Percentiles rank a stretch among this genome's conserved stretches.
Evolutionary conservation across 2,329 filamentous ascomycete species (phyloP).

Genomic region (Pyrenochaeta sp.): DNA sequence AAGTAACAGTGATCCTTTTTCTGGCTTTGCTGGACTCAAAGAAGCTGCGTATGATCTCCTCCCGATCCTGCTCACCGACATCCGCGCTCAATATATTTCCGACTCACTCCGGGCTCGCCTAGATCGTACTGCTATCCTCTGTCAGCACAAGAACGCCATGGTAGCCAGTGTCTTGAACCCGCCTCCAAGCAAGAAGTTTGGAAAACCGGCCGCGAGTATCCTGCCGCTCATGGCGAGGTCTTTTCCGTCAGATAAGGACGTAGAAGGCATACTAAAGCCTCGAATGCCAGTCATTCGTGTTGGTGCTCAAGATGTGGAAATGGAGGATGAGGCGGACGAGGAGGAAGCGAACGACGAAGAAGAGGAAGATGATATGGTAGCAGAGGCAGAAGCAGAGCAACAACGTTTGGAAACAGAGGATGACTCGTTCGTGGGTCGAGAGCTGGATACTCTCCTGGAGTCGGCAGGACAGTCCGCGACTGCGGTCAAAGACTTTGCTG

Average conservation of each 20-base stretch:
- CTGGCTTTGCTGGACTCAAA: slow-evolving; percentile 58
- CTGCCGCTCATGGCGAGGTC: slow-evolving; percentile 78
- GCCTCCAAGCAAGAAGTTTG: slow-evolving; percentile 68
- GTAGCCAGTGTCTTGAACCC: slow-evolving; percentile 84
- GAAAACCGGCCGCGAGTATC: slow-evolving; percentile 72
- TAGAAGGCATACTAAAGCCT: slow-evolving; percentile 74
- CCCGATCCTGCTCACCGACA: slow-evolving; percentile 65
- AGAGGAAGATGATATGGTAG: slow-evolving; percentile 54
- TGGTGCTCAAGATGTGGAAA: slow-evolving; percentile 27
- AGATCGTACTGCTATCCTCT: slow-evolving; percentile 82
- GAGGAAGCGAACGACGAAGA: slow-evolving; percentile 27
- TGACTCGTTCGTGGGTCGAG: slow-evolving; percentile 56
- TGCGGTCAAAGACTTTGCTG: slow-evolving; percentile 22
- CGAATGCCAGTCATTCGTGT: slow-evolving; percentile 55
- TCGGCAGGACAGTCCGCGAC: slow-evolving; percentile 22
- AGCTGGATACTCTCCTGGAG: slow-evolving; percentile 34
- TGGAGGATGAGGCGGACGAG: slow-evolving; percentile 34
- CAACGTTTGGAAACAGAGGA: slow-evolving; percentile 31
- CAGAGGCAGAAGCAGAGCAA: slow-evolving; percentile 38
- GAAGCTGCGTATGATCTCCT: slow-evolving; percentile 70
- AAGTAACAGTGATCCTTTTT: slow-evolving; percentile 34
- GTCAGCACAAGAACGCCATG: slow-evolving; percentile 74
- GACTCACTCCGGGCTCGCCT: slow-evolving; percentile 76
- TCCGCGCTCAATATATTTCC: slow-evolving; percentile 74
- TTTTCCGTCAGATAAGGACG: slow-evolving; percentile 68